Evolutionary conservation across 257 asterid genomes (phyloP).

Genomic region (Primulina eburnea): DNA sequence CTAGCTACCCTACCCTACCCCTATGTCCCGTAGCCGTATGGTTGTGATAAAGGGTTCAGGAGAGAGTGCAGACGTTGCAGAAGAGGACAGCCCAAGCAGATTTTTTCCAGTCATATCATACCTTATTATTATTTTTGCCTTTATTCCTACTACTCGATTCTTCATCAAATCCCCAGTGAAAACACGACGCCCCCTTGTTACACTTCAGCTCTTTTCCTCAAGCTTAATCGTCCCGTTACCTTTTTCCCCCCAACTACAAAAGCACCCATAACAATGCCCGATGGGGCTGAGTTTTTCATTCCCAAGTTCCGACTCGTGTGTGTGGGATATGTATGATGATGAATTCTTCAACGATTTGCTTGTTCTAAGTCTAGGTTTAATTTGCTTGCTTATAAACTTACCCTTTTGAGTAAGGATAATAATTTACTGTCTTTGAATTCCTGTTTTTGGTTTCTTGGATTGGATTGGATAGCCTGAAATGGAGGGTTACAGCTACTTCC

Average conservation of each 20-base stretch:
- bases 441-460: neutral
- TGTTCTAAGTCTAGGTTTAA: too few relatives aligned
- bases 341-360: neutral
- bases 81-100: constrained; percentile 34
- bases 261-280: neutral
- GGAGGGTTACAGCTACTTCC: constrained; percentile 38
- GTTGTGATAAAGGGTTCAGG: constrained; percentile 40
- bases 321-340: neutral
- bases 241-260: neutral
- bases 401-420: neutral
- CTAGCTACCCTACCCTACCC: neutral
- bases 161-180: constrained; percentile 53
- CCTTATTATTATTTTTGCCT: constrained; percentile 36
- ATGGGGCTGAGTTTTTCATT: neutral
- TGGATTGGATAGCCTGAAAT: constrained; percentile 16
- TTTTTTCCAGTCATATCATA: constrained; percentile 33
- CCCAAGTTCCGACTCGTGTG: neutral
- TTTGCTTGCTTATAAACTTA: neutral
- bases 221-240: neutral
- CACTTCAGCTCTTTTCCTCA: constrained; percentile 20
- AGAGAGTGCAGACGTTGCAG: constrained; percentile 41
- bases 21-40: constrained; percentile 35
- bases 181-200: constrained; percentile 16
- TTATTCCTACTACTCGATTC: constrained; percentile 26
- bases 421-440: neutral